Base-by-base conservation (phyloP, 2,329 filamentous ascomycete genomes). In the Colletotrichum graminicola region DNA sequence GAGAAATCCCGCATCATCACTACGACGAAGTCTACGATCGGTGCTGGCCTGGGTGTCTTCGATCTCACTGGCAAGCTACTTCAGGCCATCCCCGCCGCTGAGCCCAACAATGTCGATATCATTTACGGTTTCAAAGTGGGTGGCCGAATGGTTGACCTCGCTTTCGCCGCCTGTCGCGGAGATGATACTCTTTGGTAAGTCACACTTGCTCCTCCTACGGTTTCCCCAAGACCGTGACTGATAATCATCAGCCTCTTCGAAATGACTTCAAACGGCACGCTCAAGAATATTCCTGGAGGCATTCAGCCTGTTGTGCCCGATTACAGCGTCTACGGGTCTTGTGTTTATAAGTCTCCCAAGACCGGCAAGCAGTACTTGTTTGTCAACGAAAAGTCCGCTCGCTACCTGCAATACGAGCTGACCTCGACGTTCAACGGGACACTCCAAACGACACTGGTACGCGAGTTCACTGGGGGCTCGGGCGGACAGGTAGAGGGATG, bases 401-500 rank as follows among this genome's bases (percentile, higher is more conserved):
- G 84, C n/a, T 88, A 88, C 72, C 82, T 88, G 0, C 86, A 88
- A 74, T 88, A 85, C 70, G 84, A 87, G 68, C 77, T 88, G 1
- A 82, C 82, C 0, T 78, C 83, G 0, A 79, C 79, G 5, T 41
- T 77, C 3, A 78, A 84, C 39, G 82, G 82, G 7, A 81, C 81
- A 1, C 80, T 88, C 1, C 75, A 82, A 41, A 86, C 85, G 0
- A 80, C 77, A 0, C 81, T 89, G 1, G 84, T 88, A 2, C 82
- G 86, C n/a, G 82, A 83, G 47, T 88, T 88, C 62, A 82, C 79
- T 2, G 85, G 82, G 0, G 86, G 86, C 3, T 83, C 82, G 3
- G 85, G 86, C 2, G 84, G 85, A 3, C 86, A 89, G 72, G 85
- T 87, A 1, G 86, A 88, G 75, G 86, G 86, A 5, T 88, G 86